phyloP scores from a whole-genome alignment of 805 yeast species.

The Metschnikowia amazonensis region DNA sequence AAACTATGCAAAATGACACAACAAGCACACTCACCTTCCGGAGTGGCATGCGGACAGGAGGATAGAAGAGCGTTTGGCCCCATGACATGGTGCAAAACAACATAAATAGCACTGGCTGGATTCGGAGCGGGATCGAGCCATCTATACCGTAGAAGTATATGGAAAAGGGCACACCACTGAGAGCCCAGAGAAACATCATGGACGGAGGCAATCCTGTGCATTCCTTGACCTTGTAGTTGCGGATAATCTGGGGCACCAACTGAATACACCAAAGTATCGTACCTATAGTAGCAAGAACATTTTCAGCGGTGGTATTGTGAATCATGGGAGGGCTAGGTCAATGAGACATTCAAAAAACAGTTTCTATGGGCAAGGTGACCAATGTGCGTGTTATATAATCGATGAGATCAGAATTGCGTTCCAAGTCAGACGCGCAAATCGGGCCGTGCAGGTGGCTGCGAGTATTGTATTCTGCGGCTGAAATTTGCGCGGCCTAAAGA shows the following conservation, averaged over 20 bases:
- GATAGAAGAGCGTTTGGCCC: slow-evolving; percentile 58
- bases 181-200: slow-evolving; percentile 79
- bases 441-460: background rate
- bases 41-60: slow-evolving; percentile 50
- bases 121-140: slow-evolving; percentile 70
- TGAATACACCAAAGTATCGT: slow-evolving; percentile 93
- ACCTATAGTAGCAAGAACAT: slow-evolving; percentile 81
- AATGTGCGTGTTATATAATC: background rate
- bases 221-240: slow-evolving; percentile 70
- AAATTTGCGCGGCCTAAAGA: background rate
- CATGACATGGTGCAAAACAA: slow-evolving; percentile 66
- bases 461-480: background rate
- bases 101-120: slow-evolving; percentile 86
- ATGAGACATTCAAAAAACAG: background rate
- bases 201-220: slow-evolving; percentile 85
- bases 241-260: slow-evolving; percentile 76
- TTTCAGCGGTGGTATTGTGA: slow-evolving; percentile 47
- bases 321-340: background rate
- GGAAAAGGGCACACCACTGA: slow-evolving; percentile 76
- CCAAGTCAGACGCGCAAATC: background rate
- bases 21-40: slow-evolving; percentile 36
- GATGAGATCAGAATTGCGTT: background rate
- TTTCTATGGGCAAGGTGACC: background rate
- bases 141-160: slow-evolving; percentile 74
- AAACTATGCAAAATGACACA: slow-evolving; percentile 36